Percentiles rank a stretch among this genome's conserved stretches.
These are phyloP conservation scores for Kuraishia piskuri DNA, from an alignment of 805 yeast genomes.

Conservation along the genomic window DNA sequence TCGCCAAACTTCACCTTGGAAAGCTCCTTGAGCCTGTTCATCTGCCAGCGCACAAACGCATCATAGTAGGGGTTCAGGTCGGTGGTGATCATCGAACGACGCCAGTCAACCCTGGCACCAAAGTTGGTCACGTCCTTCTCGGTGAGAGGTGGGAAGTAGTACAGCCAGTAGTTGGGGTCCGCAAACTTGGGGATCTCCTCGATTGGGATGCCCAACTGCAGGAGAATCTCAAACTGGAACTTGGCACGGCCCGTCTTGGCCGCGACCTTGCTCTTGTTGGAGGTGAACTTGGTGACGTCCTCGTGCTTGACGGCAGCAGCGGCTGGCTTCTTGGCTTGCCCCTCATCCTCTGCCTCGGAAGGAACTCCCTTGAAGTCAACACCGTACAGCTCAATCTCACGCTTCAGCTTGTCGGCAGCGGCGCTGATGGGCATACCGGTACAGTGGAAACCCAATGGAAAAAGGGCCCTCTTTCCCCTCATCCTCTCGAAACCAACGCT, in stretches of 20 bases:
- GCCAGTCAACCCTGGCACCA: conserved; percentile 97
- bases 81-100: conserved; percentile 92
- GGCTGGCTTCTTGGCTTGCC: conserved; percentile 21
- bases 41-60: conserved; percentile 93
- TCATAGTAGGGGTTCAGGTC: conserved; percentile 94
- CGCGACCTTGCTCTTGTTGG: conserved; percentile 87
- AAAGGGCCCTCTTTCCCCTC: conserved; percentile 85
- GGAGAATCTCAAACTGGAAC: conserved; percentile 94
- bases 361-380: conserved; percentile 65
- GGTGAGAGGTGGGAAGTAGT: conserved; percentile 86
- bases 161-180: conserved; percentile 86
- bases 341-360: conserved; percentile 38
- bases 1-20: conserved; percentile 97
- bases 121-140: conserved; percentile 68
- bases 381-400: conserved; percentile 92
- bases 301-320: conserved; percentile 38
- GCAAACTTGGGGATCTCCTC: conserved; percentile 85
- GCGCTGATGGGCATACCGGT: conserved; percentile 98
- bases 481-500: conserved; percentile 91
- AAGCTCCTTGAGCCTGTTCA: conserved; percentile 72
- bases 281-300: conserved; percentile 85
- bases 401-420: conserved; percentile 87
- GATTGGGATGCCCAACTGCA: conserved; percentile 80
- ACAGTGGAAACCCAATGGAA: conserved; percentile 98
- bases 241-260: conserved; percentile 93